Evolutionary conservation across 2,329 filamentous ascomycete genomes (phyloP), one percentile per base, ranked within the genome.

Genomic region (Talaromyces sp.): DNA sequence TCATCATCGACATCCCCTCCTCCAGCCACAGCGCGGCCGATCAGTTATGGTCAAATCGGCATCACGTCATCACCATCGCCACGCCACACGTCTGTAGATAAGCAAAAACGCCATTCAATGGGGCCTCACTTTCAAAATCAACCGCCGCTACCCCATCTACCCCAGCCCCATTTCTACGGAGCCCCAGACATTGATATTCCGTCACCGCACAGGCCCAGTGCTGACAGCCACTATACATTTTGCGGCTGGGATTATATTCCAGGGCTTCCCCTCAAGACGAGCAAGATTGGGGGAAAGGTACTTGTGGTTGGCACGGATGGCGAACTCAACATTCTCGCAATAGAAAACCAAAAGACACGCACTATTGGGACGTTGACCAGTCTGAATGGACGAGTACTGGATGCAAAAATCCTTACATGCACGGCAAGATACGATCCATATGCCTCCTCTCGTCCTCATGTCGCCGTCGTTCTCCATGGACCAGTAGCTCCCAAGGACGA

Each of bases 401-500:
- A 89, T 65, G 93, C 93, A 58, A 96, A 93, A 74, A 86, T 97
- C 26, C 75, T 97, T 55, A 87, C 90, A 0, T 91, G 88, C 83
- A 84, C 81, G 19, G 75, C 82, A 27, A 73, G 78, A 8, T 77
- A 78, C 56, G 84, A 87, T 58, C 78, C 78, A 0, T 71, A 81
- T 35, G 77, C 81, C 9, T 77, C 81, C 14, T 75, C 84, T 19
- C 86, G 88, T 62, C 91, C 93, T 7, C 80, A 97, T 55, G 82
- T 97, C 55, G 92, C 87, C 51, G 82, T 96, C 19, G 85, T 92
- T 17, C 71, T 96, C 4, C 91, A 96, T 74, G 92, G 92, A 0
- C 90, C 90, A 0, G 82, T 87, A 24, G 66, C 87, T 43, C 83
- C 84, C 32, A 73, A 76, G 24, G 76, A 77, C 38, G 72, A 75